These are phyloP conservation scores for Coemansia sp. DNA, from an alignment of 192 early-diverging fungal genomes.

Conservation along the genomic window DNA sequence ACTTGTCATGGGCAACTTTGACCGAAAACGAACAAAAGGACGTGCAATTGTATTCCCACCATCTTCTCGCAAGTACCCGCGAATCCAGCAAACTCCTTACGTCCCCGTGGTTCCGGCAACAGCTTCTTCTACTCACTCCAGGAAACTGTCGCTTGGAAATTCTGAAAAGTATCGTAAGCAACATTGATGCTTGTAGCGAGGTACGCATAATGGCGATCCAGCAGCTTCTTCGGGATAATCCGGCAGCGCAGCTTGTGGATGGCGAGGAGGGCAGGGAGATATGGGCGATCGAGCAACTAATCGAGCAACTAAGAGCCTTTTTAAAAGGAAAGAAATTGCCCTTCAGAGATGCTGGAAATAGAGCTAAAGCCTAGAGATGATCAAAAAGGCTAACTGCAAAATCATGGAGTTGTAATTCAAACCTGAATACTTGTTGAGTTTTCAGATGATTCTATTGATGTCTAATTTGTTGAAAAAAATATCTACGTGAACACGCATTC, in stretches of 20 bases:
- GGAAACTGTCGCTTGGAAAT: neutral
- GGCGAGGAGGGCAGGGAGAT: too few relatives aligned
- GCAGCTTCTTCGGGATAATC: too few relatives aligned
- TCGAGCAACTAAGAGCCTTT: too few relatives aligned
- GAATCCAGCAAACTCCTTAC: neutral
- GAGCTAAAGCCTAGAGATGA: too few relatives aligned
- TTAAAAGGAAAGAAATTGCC: too few relatives aligned
- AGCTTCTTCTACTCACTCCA: neutral
- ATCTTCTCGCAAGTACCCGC: conserved; percentile 2
- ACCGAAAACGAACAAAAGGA: neutral
- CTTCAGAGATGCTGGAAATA: too few relatives aligned
- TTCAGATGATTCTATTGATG: too few relatives aligned
- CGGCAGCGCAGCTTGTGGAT: too few relatives aligned
- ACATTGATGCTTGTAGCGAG: neutral
- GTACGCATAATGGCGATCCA: neutral
- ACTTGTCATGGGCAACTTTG: conserved; percentile 29
- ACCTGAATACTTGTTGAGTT: too few relatives aligned
- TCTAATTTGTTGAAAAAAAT: conserved; percentile 4
- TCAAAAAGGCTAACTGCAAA: too few relatives aligned
- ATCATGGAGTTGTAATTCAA: too few relatives aligned
- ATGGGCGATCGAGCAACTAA: too few relatives aligned
- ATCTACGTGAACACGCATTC: conserved; percentile 32
- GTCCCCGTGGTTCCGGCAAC: neutral
- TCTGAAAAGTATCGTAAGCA: neutral
- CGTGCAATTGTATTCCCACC: neutral